Base-by-base conservation (phyloP, 139 green algal genomes). In the Chlorella sorokiniana region DNA sequence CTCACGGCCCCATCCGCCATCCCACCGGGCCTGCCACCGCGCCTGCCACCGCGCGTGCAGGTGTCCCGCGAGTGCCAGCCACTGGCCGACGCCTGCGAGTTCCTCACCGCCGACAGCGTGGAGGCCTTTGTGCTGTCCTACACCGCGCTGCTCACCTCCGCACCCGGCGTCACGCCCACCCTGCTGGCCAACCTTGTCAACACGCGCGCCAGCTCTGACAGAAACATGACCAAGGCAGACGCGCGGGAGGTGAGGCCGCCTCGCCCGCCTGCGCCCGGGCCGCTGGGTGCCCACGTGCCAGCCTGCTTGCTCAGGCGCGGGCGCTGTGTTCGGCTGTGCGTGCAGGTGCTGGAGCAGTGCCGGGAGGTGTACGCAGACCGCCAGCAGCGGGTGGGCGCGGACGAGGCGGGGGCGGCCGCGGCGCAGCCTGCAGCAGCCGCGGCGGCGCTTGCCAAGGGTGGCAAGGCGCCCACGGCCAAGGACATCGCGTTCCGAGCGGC, bases 61-160 rank as follows among this genome's bases (percentile, higher is more conserved):
- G 83, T 88, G 69, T 48, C 70, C 31, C 89, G 83, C 45, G 45
- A 90, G 48, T 79, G 87, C 72, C 86, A 91, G 75, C 79, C 86
- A 10, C 42, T 95, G 65, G 61, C 68, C 1, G 85, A 95, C 44
- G 25, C 92, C 33, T 69, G 78, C 35, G 85, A 94, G 35, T 84
- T 95, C 69, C 76, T 89, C 10, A 54, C 78, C 4, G 73, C 82
- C 44, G 90, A 95, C 76, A 87, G 81, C 51, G 76, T 89, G 48
- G 91, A 95, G 76, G 70, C 86, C 6, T 93, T 95, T 78, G 87
- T 88, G 38, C 82, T 95, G 41, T 86, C 83, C 14, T 95, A 95
- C 89, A 92, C 83, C 27, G 84, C 87, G 29, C 80, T 95, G 48
- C 83, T 95, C 27, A 62, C 76, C 76, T 65, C 48, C 35, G 42